Base-by-base conservation (phyloP, 768 basidiomycete genomes). In the Neoboletus brunneissimus region DNA sequence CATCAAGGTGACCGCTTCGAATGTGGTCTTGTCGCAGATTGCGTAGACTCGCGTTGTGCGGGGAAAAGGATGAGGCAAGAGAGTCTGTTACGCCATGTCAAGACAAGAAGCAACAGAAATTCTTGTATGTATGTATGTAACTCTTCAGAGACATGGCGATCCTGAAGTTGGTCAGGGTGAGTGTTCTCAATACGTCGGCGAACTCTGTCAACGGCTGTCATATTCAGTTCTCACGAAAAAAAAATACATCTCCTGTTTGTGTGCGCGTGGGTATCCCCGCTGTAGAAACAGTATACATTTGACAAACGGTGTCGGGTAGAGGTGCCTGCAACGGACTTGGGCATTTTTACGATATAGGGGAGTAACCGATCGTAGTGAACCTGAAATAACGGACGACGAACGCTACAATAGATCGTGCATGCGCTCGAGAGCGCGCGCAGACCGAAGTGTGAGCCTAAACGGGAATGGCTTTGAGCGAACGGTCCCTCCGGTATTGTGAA, bases 1-100 rank as follows among this genome's bases (percentile, higher is more conserved):
- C 45, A 64, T 83, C 45, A 82, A 76, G n/a, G 74, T 78, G 48
- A 85, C 84, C n/a, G 74, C 76, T 55, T 83, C 83, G 3, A 71
- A 77, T 9, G 69, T 68, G 27, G 66, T 84, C 29, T 71, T 85
- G 56, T 71, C 74, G 25, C 69, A 70, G 46, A 56, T 78, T 11
- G 34, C 34, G 27, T 63, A 60, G 55, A 23, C 15, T 18, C 29
- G 16, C 11, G 23, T 16, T 11, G 1, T n/a, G 12, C 5, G 5
- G 8, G 20, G 20, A 5, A 46, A 52, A 11, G 18, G 10, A 3
- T 8, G 16, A 15, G 23, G n/a, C 2, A 22, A 20, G 31, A n/a
- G n/a, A 25, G 4, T 52, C 6, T 34, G 18, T 4, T 20, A 16
- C 7, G 18, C 5, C 20, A 47, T 20, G 22, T 34, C 35, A 29